A percentile compares a stretch with the other conserved stretches of the same genome.
Evolutionary conservation across 106 monocot species (phyloP).

Genomic region (Amphibolis antarctica): DNA sequence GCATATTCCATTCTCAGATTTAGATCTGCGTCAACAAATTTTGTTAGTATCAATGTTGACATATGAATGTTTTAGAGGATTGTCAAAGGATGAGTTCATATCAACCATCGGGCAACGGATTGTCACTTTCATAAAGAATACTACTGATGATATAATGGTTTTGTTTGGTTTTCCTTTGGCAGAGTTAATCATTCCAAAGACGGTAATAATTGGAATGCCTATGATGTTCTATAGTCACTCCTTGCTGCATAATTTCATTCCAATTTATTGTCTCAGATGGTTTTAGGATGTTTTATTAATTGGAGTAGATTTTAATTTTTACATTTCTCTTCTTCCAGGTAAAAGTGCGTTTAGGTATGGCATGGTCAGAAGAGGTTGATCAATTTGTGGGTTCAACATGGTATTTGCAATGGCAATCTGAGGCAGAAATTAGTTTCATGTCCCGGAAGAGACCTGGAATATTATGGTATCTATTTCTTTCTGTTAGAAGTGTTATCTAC

Average conservation of each 20-base stretch:
- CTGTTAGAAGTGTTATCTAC: slow-evolving; percentile 46
- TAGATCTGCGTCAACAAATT: slow-evolving; percentile 55
- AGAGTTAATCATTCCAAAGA: slow-evolving; percentile 62
- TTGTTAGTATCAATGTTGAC: slow-evolving; percentile 26
- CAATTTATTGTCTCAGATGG: too few species aligned
- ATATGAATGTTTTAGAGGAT: slow-evolving; percentile 33
- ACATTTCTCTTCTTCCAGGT: slow-evolving; percentile 23
- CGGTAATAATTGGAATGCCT: slow-evolving; percentile 19
- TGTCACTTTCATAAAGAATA: slow-evolving; percentile 50
- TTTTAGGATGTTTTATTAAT: too few species aligned
- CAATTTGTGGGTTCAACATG: slow-evolving; percentile 74
- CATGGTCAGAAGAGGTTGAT: slow-evolving; percentile 81
- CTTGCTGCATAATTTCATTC: too few species aligned
- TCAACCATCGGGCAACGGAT: slow-evolving; percentile 25
- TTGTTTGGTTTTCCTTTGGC: slow-evolving; percentile 46
- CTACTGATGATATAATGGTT: slow-evolving; percentile 59
- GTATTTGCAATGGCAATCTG: slow-evolving; percentile 83
- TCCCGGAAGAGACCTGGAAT: slow-evolving; percentile 37
- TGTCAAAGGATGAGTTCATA: slow-evolving; percentile 44
- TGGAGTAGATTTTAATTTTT: neutral
- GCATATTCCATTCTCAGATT: slow-evolving; percentile 79
- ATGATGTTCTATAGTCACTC: too few species aligned
- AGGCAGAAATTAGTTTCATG: slow-evolving; percentile 56
- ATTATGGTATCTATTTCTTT: slow-evolving; percentile 59
- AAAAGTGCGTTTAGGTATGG: slow-evolving; percentile 70